Percentiles rank a stretch among this genome's conserved stretches.
Conservation (phyloP, 805 yeast species). For the Wickerhamiella azymoides region DNA sequence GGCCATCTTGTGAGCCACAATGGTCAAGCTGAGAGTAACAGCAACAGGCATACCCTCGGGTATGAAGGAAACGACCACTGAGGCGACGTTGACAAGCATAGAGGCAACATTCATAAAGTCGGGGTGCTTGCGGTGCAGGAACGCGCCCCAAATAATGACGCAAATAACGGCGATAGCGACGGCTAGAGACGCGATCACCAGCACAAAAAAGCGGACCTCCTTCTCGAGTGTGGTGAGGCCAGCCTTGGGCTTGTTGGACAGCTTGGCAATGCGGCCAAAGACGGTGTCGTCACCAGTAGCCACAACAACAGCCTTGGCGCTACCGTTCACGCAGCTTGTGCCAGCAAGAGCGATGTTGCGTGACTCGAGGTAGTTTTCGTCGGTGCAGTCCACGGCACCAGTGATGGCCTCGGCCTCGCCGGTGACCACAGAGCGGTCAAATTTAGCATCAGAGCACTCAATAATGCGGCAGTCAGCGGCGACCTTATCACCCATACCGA, state of each 20-base stretch:
- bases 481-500: slow-evolving; percentile 68
- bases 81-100: slow-evolving; percentile 44
- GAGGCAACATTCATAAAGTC: slow-evolving; percentile 90
- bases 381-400: slow-evolving; percentile 29
- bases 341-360: slow-evolving; percentile 83
- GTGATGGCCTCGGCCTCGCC: slow-evolving; percentile 77
- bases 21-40: slow-evolving; percentile 84
- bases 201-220: slow-evolving; percentile 18
- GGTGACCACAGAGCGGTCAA: slow-evolving; percentile 77
- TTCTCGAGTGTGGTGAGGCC: slow-evolving; percentile 46
- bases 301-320: slow-evolving; percentile 78
- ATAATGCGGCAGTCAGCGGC: slow-evolving; percentile 80
- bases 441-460: slow-evolving; percentile 70
- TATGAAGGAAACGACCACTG: slow-evolving; percentile 92
- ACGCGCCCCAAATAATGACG: slow-evolving; percentile 69
- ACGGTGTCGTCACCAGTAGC: slow-evolving; percentile 82
- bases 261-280: slow-evolving; percentile 81
- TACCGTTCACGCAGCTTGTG: slow-evolving; percentile 85
- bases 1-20: slow-evolving; percentile 39
- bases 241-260: slow-evolving; percentile 93
- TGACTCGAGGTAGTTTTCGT: slow-evolving; percentile 41
- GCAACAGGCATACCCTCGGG: slow-evolving; percentile 96
- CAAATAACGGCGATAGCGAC: slow-evolving; percentile 76
- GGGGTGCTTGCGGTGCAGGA: slow-evolving; percentile 64
- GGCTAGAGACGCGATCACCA: slow-evolving; percentile 31